Evolutionary conservation across 139 green algal species (phyloP), one percentile per base, ranked within the genome.

Genomic region (Raphidocelis subcapitata): DNA sequence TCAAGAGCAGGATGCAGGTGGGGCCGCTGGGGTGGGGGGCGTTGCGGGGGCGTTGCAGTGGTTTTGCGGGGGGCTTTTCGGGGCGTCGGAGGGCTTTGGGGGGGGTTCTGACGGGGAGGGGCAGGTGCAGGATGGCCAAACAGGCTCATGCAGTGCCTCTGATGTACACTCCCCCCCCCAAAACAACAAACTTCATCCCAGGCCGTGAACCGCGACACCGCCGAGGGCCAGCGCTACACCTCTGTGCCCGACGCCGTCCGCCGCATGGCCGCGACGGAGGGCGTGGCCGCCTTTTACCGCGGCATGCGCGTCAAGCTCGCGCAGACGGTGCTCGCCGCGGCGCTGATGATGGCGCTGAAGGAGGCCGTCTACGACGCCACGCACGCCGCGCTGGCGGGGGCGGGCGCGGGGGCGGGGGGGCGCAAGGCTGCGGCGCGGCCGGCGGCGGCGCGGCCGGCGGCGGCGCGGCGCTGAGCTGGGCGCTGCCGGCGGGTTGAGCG

Each of bases 1-100:
- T 98, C 66, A 98, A 98, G 84, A 86, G 83, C 54, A 71, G 91
- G 26, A 79, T 96, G 74, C 88, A 93, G 79, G 80, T 77, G 23
- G 35, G 69, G 20, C 47, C 16, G n/a, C 36, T 1, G 32, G 49
- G 49, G 18, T 18, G 49, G 18, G 20, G 49, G 18, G 18, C 49
- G 49, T 18, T 57, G 49, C 20, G 18, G 49, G 49, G 49, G 20
- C 18, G 20, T 57, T 18, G 49, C 20, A 16, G 20, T 18, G 49
- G 20, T 57, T 20, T 57, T 18, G 18, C 49, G 18, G 49, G 49
- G 18, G 18, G 49, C 18, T n/a, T 18, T 20, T n/a, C 18, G 49
- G 49, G 49, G 49, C 20, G n/a, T 20, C 18, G 20, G 20, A n/a
- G 49, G 55, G 26, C 10, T 8, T 62, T 62, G 55, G n/a, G 26